Conservation (phyloP, 805 yeast genomes). For the Clavispora santaluciae region DNA sequence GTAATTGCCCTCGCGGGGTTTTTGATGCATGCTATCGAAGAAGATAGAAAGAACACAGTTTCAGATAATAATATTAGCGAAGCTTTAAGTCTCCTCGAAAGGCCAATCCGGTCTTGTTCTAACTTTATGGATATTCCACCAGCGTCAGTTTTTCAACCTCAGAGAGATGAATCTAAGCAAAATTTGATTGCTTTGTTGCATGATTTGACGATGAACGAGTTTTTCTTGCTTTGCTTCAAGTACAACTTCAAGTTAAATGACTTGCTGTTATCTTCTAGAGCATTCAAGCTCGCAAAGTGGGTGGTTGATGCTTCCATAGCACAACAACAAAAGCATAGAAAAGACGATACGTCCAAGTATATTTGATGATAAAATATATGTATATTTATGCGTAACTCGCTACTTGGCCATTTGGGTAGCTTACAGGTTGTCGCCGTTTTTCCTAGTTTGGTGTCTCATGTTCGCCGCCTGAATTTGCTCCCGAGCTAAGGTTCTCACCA, state of each 20-base stretch:
- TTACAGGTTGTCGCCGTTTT: background rate
- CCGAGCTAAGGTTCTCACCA: background rate
- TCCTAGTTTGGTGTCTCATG: background rate
- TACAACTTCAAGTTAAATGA: conserved; percentile 64
- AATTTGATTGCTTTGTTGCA: conserved; percentile 53
- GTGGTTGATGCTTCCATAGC: conserved; percentile 62
- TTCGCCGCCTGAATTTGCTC: background rate
- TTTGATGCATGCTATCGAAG: conserved; percentile 55
- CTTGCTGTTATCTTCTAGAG: conserved; percentile 56
- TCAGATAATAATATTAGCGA: conserved; percentile 52
- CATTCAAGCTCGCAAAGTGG: conserved; percentile 66
- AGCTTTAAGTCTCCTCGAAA: conserved; percentile 53
- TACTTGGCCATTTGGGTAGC: background rate
- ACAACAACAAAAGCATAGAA: conserved; percentile 33
- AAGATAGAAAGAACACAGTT: conserved; percentile 55
- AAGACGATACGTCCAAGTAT: conserved; percentile 2
- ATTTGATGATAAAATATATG: background rate
- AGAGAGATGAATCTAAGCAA: conserved; percentile 7
- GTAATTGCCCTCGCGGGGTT: conserved; percentile 57
- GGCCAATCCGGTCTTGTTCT: conserved; percentile 43
- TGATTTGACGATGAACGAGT: conserved; percentile 60
- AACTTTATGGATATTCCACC: conserved; percentile 36
- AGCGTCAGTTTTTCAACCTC: conserved; percentile 38
- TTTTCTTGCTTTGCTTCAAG: conserved; percentile 58
- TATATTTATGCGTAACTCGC: background rate